Percentiles rank a stretch among this genome's conserved stretches.
phyloP scores from a whole-genome alignment of 169 alveolate genomes.

The Pseudocohnilembus persalinus region DNA sequence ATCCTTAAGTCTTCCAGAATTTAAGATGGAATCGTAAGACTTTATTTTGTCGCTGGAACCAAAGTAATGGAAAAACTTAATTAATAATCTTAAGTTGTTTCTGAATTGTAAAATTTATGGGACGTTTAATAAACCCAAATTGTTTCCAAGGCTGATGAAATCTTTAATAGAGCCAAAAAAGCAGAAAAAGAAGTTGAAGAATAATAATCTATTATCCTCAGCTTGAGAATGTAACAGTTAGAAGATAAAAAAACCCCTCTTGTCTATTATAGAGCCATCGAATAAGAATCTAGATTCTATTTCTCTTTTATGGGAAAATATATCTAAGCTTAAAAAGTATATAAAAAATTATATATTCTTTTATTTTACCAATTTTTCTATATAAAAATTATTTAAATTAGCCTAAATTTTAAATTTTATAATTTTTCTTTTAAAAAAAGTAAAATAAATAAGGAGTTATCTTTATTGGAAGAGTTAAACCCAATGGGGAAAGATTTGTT shows the following conservation, averaged over 20 bases:
- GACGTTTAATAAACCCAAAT: slow-evolving; percentile 69
- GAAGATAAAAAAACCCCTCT: slow-evolving; percentile 17
- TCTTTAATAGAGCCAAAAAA: slow-evolving; percentile 76
- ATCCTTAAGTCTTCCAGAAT: slow-evolving; percentile 77
- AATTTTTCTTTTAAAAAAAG: no score
- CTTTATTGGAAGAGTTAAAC: slow-evolving; percentile 43
- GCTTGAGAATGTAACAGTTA: slow-evolving; percentile 59
- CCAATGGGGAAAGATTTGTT: slow-evolving; percentile 40
- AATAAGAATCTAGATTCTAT: slow-evolving; percentile 64
- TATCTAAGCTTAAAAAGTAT: slow-evolving; percentile 23
- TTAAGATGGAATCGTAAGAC: slow-evolving; percentile 88
- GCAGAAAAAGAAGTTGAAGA: slow-evolving; percentile 54
- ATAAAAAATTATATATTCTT: no score
- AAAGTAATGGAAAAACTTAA: slow-evolving; percentile 72
- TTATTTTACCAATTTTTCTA: no score
- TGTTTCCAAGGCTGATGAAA: slow-evolving; percentile 77
- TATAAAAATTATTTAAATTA: no score
- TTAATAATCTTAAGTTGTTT: slow-evolving; percentile 62
- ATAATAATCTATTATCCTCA: slow-evolving; percentile 64
- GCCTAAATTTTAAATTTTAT: no score
- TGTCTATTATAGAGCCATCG: slow-evolving; percentile 38
- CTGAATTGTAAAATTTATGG: slow-evolving; percentile 68
- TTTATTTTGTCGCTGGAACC: slow-evolving; percentile 84
- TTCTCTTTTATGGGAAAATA: slow-evolving; percentile 62
- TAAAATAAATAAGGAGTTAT: slow-evolving; percentile 56